Conservation (phyloP, 345 rosid genomes). For the Firmiana major region DNA sequence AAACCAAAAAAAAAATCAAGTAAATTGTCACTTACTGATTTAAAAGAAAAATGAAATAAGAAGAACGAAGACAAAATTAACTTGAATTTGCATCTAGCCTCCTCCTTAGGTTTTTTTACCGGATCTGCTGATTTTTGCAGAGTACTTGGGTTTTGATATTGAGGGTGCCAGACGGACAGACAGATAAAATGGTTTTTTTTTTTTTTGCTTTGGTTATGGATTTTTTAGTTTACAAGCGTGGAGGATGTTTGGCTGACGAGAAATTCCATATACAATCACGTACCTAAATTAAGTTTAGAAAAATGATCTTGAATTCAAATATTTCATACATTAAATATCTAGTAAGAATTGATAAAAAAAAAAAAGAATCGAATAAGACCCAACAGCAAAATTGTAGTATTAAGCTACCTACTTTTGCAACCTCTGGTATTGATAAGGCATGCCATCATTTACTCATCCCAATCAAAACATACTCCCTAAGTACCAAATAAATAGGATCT, state of each 20-base stretch:
- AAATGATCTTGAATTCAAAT: neutral
- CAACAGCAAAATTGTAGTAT: neutral
- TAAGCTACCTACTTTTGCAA: neutral
- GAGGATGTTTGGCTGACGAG: too few species aligned
- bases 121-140: constrained; percentile 10
- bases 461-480: neutral
- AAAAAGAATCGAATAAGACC: neutral
- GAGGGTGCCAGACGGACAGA: neutral
- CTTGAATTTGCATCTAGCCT: neutral
- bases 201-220: neutral
- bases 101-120: neutral
- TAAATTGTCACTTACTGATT: neutral
- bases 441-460: neutral
- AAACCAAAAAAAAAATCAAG: neutral
- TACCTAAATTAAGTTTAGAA: neutral
- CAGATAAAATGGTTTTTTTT: neutral
- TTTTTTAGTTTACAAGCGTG: neutral
- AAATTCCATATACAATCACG: too few species aligned
- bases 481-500: neutral
- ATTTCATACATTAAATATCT: neutral
- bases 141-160: neutral
- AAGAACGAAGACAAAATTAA: neutral
- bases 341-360: constrained; percentile 3
- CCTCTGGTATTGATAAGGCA: neutral
- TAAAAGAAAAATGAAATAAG: neutral